Base-by-base conservation (phyloP, 176 grass and related monocot species). In the Aegilops sharonensis region DNA sequence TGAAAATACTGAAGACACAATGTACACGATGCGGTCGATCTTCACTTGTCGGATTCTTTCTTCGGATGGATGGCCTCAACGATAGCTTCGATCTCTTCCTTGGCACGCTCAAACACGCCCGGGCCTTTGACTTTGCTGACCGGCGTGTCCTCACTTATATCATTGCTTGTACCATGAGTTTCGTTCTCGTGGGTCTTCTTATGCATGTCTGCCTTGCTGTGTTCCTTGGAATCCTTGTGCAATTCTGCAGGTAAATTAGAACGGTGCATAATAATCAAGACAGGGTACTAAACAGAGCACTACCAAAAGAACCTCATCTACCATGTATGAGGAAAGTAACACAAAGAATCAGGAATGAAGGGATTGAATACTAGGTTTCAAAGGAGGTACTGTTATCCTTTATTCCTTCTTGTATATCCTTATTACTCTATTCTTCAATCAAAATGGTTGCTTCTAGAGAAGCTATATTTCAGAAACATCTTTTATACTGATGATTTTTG, bases 1-100 rank as follows among this genome's bases (percentile, higher is more conserved):
- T 27, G 27, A 40, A 45, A 48, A 30, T 1, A 80, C 42, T n/a
- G 21, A 40, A 45, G 61, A 24, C 72, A 80, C 23, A 68, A 13
- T 10, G 5, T 81, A 39, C 9, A n/a, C 10, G 25, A 36, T 52
- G 32, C 9, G 15, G 7, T 40, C 21, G n/a, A n/a, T 77, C 21
- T 76, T 76, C 78, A 87, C 21, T 94, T 88, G 40, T 79, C 88
- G 5, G 88, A 75, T 54, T 70, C 88, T 56, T 84, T 92, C 78
- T 86, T 92, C 0, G 91, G 91, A 81, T 86, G 79, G 60, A 96
- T 86, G 35, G 85, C 89, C 78, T 92, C 87, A 4, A 90, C 91
- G 57, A 96, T 84, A 78, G 94, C 94, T 74, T 95, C 91, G 0
- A 95, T 86, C 89, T 95, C 94, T 88, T 96, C 94, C 79, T 92